phyloP scores from a whole-genome alignment of 441 rosid genomes.

The Gossypium davidsonii region DNA sequence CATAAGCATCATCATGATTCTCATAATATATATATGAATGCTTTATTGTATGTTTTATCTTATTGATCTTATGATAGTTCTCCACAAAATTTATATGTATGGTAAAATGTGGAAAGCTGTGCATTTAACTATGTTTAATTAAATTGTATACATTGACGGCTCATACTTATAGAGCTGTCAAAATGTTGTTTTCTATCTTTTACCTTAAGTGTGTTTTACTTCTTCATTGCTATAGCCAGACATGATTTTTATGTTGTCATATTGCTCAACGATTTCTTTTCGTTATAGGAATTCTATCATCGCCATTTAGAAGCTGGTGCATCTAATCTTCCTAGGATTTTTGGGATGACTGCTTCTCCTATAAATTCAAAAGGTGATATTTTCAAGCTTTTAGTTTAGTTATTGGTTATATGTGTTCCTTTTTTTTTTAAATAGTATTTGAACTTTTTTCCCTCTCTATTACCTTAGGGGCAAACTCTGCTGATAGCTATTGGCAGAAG shows the following conservation, averaged over 20 bases:
- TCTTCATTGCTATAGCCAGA: too few species aligned
- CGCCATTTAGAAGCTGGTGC: slow-evolving; percentile 25
- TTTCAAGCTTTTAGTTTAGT: background rate
- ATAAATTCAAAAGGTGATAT: slow-evolving; percentile 71
- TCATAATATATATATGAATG: background rate
- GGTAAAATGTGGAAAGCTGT: background rate
- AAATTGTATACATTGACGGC: background rate
- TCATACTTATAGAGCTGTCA: background rate
- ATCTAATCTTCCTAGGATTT: slow-evolving; percentile 57
- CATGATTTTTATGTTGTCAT: too few species aligned
- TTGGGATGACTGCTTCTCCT: slow-evolving; percentile 95
- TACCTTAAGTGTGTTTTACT: background rate
- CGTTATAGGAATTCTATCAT: slow-evolving; percentile 79
- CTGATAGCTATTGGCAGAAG: slow-evolving; percentile 37
- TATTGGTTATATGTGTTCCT: background rate
- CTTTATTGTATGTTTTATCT: background rate
- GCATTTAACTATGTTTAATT: background rate
- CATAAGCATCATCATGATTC: background rate
- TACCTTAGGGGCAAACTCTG: slow-evolving; percentile 39
- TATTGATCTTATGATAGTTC: background rate
- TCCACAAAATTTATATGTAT: background rate
- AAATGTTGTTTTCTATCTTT: background rate
- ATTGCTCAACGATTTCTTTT: background rate
- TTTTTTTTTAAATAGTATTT: background rate
- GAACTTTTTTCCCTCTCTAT: slow-evolving; percentile 1